Conservation (phyloP, 768 basidiomycete species). For the Termitomyces sp. region DNA sequence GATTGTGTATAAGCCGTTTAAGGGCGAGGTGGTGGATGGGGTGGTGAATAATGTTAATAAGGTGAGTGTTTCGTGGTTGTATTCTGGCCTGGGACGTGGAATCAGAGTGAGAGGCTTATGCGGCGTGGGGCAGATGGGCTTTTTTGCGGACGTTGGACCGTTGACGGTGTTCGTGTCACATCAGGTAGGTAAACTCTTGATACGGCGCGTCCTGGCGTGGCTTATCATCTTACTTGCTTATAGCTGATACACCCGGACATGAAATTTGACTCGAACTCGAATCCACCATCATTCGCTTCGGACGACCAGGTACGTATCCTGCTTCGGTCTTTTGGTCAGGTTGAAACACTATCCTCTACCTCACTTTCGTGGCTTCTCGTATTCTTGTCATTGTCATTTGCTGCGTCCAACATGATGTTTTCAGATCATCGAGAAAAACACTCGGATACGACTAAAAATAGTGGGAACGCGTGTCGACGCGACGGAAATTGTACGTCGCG, state of each 20-base stretch:
- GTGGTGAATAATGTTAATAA: conserved; percentile 95
- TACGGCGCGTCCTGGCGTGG: background rate
- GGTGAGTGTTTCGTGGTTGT: conserved; percentile 43
- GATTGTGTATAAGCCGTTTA: conserved; percentile 99
- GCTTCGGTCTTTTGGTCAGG: background rate
- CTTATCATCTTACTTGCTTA: conserved; percentile 2
- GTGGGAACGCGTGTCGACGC: conserved; percentile 99
- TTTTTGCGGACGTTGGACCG: conserved; percentile 96
- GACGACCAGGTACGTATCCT: conserved; percentile 74
- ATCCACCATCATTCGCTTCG: conserved; percentile 94
- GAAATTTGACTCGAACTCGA: conserved; percentile 93
- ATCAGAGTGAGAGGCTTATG: background rate
- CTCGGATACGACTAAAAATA: conserved; percentile 89
- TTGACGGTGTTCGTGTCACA: conserved; percentile 93
- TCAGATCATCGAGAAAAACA: conserved; percentile 92
- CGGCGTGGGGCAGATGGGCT: conserved; percentile 78
- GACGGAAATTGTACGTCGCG: conserved; percentile 83
- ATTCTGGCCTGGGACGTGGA: background rate
- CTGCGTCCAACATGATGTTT: background rate
- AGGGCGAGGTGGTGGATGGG: conserved; percentile 97
- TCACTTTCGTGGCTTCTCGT: background rate
- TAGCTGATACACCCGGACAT: conserved; percentile 94
- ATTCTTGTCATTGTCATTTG: background rate
- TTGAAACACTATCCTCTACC: background rate
- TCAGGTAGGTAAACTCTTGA: conserved; percentile 56